Conservation (phyloP, 805 yeast genomes). For the Candida coleopterorum region DNA sequence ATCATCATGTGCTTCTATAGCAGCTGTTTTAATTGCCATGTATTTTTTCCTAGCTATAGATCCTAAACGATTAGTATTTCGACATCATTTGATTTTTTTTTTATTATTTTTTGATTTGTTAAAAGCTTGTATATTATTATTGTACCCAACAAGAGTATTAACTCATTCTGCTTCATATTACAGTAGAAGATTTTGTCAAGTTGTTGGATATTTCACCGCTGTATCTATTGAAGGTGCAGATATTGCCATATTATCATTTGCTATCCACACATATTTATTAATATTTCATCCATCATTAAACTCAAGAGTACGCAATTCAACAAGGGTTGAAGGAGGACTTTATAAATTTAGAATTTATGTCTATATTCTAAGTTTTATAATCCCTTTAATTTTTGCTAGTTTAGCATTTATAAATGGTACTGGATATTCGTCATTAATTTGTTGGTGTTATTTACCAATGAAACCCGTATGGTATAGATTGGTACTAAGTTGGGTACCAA, state of each 20-base stretch:
- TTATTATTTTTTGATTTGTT: conserved; percentile 69
- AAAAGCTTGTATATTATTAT: conserved; percentile 62
- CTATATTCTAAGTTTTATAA: conserved; percentile 50
- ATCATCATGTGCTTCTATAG: conserved; percentile 35
- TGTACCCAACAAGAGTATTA: conserved; percentile 62
- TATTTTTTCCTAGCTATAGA: conserved; percentile 61
- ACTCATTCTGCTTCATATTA: conserved; percentile 41
- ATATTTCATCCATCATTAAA: conserved; percentile 57
- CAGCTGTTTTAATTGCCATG: conserved; percentile 53
- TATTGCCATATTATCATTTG: conserved; percentile 74
- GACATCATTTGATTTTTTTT: conserved; percentile 66
- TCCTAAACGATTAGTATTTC: conserved; percentile 55
- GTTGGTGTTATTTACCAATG: conserved; percentile 78
- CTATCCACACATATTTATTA: conserved; percentile 72
- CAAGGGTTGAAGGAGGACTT: conserved; percentile 65
- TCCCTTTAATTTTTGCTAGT: conserved; percentile 67
- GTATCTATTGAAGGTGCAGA: conserved; percentile 83
- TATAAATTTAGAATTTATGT: conserved; percentile 53
- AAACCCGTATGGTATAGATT: conserved; percentile 69
- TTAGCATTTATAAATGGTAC: conserved; percentile 56
- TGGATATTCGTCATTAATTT: conserved; percentile 59
- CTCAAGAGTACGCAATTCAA: conserved; percentile 37
- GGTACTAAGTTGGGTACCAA: conserved; percentile 76
- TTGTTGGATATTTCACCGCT: conserved; percentile 78
- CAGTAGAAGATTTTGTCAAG: conserved; percentile 49